Evolutionary conservation across 148 eudicot species (phyloP).

Genomic region (Bassia scoparia): DNA sequence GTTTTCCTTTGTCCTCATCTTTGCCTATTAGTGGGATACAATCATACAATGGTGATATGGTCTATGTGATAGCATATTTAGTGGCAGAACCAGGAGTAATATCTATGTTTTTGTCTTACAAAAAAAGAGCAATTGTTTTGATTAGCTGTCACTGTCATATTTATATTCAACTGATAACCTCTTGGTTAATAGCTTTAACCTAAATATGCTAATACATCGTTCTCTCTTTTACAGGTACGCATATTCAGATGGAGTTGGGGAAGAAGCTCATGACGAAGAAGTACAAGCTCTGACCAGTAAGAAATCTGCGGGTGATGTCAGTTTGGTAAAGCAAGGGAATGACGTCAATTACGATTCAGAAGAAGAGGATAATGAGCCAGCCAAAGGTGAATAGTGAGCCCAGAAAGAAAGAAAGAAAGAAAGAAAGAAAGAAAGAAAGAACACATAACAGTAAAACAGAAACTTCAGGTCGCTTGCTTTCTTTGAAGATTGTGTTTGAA

Average conservation of each 20-base stretch:
- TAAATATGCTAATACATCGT: background rate
- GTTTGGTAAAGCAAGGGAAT: slow-evolving; percentile 55
- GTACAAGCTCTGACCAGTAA: slow-evolving; percentile 59
- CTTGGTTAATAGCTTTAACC: background rate
- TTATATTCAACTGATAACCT: background rate
- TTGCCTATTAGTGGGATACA: too few relatives aligned
- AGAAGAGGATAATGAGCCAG: slow-evolving; percentile 48
- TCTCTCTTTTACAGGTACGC: slow-evolving; percentile 50
- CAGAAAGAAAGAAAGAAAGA: too few relatives aligned
- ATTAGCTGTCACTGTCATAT: background rate
- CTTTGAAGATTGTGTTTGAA: slow-evolving; percentile 1
- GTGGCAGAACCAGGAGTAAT: too few relatives aligned
- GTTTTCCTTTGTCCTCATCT: too few relatives aligned
- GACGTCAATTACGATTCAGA: slow-evolving; percentile 44
- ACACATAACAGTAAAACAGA: background rate
- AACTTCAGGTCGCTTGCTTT: background rate
- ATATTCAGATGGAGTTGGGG: slow-evolving; percentile 61
- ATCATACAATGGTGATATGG: too few relatives aligned
- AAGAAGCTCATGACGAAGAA: slow-evolving; percentile 73
- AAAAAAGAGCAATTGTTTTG: too few relatives aligned
- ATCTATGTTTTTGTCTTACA: too few relatives aligned
- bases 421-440: too few relatives aligned
- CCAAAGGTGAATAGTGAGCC: slow-evolving; percentile 48
- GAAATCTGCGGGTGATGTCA: slow-evolving; percentile 55
- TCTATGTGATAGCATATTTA: too few relatives aligned